Evolutionary conservation across 768 basidiomycete species (phyloP), one percentile per base, ranked within the genome.

Genomic region (Ramaria rubella): DNA sequence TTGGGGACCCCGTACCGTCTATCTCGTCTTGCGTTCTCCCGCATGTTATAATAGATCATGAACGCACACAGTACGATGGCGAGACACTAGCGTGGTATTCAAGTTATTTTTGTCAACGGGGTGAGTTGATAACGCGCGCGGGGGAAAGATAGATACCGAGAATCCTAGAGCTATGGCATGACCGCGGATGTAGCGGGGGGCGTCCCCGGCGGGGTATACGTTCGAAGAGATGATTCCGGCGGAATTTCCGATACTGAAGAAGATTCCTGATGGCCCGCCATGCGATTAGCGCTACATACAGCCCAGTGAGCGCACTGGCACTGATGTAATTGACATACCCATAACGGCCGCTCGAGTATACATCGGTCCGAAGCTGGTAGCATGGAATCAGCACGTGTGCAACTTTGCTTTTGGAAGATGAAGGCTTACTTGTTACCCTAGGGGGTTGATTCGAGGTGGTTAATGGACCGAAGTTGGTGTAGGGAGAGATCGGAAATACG

Each of bases 21-120:
- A 56, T 73, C 69, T 26, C 72, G 62, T 2, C 70, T 65, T 11
- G 60, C 64, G 65, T 74, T 74, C 61, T 74, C 72, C n/a, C 65
- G 53, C 33, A 56, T 57, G 19, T 68, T 55, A 21, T 65, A 64
- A 57, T 68, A 53, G 54, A 62, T 62, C 46, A 73, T 60, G 59
- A 70, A 43, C 19, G 46, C 12, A 2, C 58, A 57, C 4, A 65
- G 59, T 24, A 60, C 14, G n/a, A 62, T 53, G 34, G 63, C 52
- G 15, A 63, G 54, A 42, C 19, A 58, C 56, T 58, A n/a, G n/a
- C n/a, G n/a, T n/a, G n/a, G n/a, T n/a, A n/a, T n/a, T n/a, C n/a
- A n/a, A n/a, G n/a, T n/a, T n/a, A n/a, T n/a, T n/a, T n/a, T n/a
- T n/a, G n/a, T n/a, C n/a, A n/a, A n/a, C n/a, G n/a, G n/a, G n/a